These are phyloP conservation scores for Rugonectria rugulosa DNA, from an alignment of 2,329 filamentous ascomycete species.

Conservation along the genomic window DNA sequence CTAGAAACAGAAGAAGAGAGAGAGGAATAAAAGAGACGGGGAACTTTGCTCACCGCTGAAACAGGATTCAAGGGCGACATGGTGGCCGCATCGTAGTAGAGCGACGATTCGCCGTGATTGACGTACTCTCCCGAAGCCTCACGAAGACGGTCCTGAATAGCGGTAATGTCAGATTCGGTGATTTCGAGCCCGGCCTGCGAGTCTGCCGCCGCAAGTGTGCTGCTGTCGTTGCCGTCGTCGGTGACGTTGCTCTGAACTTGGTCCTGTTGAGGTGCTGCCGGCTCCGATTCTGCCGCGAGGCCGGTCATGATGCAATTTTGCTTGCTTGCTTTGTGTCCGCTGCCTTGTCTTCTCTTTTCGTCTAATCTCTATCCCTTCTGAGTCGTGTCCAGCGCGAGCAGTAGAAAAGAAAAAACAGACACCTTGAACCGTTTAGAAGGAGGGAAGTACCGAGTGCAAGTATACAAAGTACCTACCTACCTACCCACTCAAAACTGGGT, in stretches of 20 bases:
- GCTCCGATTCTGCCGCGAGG: neutral
- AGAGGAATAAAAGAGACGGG: neutral
- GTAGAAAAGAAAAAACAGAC: too few relatives aligned
- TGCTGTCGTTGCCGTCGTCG: neutral
- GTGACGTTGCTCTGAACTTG: too few relatives aligned
- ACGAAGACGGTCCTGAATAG: slow-evolving; percentile 31
- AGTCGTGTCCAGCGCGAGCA: too few relatives aligned
- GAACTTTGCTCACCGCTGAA: slow-evolving; percentile 57
- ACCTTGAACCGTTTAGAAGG: too few relatives aligned
- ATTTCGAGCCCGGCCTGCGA: slow-evolving; percentile 26
- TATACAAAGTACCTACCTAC: too few relatives aligned
- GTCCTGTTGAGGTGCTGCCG: neutral
- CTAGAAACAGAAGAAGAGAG: too few relatives aligned
- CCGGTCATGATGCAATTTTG: slow-evolving; percentile 5
- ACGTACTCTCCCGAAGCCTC: slow-evolving; percentile 30
- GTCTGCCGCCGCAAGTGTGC: neutral
- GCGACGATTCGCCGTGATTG: slow-evolving; percentile 49
- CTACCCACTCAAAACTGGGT: too few relatives aligned
- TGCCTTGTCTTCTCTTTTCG: neutral
- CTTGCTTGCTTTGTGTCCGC: neutral
- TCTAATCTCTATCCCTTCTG: too few relatives aligned
- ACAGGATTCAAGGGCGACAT: slow-evolving; percentile 64
- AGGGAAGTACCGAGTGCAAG: too few relatives aligned
- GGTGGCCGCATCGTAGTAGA: slow-evolving; percentile 64
- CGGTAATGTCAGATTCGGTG: slow-evolving; percentile 38